Base-by-base conservation (phyloP, 2,329 filamentous ascomycete genomes). In the Cordyceps pruinosa region DNA sequence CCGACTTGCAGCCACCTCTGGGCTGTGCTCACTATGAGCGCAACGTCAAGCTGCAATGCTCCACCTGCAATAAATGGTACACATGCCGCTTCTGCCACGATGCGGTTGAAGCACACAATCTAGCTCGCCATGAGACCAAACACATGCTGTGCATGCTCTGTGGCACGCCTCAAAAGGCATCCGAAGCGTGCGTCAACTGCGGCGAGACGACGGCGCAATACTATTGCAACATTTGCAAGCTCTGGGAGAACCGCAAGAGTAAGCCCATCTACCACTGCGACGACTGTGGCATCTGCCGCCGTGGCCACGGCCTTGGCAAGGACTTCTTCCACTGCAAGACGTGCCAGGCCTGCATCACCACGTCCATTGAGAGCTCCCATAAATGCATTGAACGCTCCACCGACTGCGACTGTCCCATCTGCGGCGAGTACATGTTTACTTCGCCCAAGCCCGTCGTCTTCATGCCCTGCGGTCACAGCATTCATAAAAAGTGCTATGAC, bases 61-160 rank as follows among this genome's bases (percentile, higher is more conserved):
- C 84, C 62, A 87, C 88, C 26, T 99, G 94, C 73, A 83, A 87
- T 64, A 86, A 83, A 66, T 99, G 94, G 94, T 95, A 97, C 67
- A 89, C 93, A 0, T 99, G 94, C 69, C 87, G 94, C 19, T 87
- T 97, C 68, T 99, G 94, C 68, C 94, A 99, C 68, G 91, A 99
- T 69, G 83, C 85, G 49, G 81, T 77, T 9, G 90, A 97, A 66
- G 85, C 90, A 63, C 90, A 96, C 69, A 78, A 76, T 59, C 77
- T 99, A 57, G 84, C 92, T 64, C 84, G 94, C 52, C 86, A 85
- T 64, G 88, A 89, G 64, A 99, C 93, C 8, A 87, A 87, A 70
- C 88, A 97, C 66, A 99, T 99, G 94, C 81, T 99, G 6, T 99
- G 94, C 71, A 99, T 99, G 94, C 78, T 91, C 28, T 99, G 94